Conservation (phyloP, 179 eudicot species). For the Spergularia azorica region DNA sequence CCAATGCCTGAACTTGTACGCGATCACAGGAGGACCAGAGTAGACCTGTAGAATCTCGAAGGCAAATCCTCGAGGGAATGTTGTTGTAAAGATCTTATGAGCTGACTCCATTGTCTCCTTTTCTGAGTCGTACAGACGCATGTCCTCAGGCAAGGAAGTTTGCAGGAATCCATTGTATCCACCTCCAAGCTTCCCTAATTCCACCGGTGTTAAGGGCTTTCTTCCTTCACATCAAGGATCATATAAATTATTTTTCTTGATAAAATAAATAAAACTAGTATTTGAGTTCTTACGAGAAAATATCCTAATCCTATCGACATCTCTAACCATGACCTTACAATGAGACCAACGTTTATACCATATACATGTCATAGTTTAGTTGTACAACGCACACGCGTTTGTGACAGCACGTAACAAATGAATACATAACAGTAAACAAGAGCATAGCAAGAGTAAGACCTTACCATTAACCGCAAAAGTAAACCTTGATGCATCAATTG, state of each 20-base stretch:
- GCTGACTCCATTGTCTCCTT: slow-evolving; percentile 55
- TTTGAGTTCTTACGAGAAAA: too few relatives aligned
- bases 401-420: too few relatives aligned
- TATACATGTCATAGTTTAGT: too few relatives aligned
- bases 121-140: slow-evolving; percentile 47
- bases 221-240: slow-evolving; percentile 25
- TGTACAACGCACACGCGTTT: too few relatives aligned
- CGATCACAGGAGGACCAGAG: slow-evolving; percentile 67
- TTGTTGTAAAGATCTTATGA: slow-evolving; percentile 41
- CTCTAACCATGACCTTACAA: too few relatives aligned
- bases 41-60: slow-evolving; percentile 65
- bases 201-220: slow-evolving; percentile 30
- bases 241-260: too few relatives aligned
- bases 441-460: not conserved
- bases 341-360: too few relatives aligned
- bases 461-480: slow-evolving; percentile 32
- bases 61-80: slow-evolving; percentile 72
- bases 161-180: slow-evolving; percentile 49
- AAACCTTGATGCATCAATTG: slow-evolving; percentile 41
- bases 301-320: too few relatives aligned
- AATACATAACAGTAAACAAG: too few relatives aligned
- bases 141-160: slow-evolving; percentile 46
- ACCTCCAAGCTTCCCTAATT: slow-evolving; percentile 34
- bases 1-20: slow-evolving; percentile 83
- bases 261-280: too few relatives aligned